Evolutionary conservation across 495 filamentous ascomycete genomes (phyloP), one percentile per base, ranked within the genome.

Genomic region (Aspergillus panamensis): DNA sequence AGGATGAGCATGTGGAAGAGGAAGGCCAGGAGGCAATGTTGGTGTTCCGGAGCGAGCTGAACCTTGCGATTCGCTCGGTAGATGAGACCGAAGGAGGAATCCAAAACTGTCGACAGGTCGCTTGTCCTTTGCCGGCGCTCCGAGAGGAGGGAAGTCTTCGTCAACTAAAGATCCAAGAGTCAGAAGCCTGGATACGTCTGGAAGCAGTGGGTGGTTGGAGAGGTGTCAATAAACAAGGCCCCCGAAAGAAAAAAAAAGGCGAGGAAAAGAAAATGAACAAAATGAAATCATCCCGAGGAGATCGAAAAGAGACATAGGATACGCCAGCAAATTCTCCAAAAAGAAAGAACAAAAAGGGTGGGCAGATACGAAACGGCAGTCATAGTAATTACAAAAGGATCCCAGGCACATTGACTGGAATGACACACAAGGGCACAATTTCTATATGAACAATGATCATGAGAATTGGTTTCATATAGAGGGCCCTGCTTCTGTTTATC

Each of bases 21-120:
- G 80, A 43, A 90, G 81, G 0, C 87, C 88, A 21, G 88, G 87
- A 33, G 87, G 87, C 9, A 87, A 71, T 2, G 77, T 79, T 3
- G 86, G 85, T 9, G 83, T 85, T 3, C 79, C 78, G 33, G 78
- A 69, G 25, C 77, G 76, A 35, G 66, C 69, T 13, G 67, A 58
- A 45, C 60, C 54, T 33, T 64, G 62, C 10, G 73, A 68, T 17
- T 77, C 73, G 33, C 47, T 62, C 14, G 67, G 61, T 10, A 76
- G 58, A 54, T 76, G 76, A 16, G 77, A 77, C 35, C 73, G 75
- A n/a, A 49, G 71, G 35, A 77, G 66, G 61, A 80, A 78, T 4
- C 68, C 78, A 51, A 77, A 77, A n/a, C 67, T 69, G 48, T 77
- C 74, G 32, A 73, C 61, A 13, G 71, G 57, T 19, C 73, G 69